These are phyloP conservation scores for Coemansia sp. DNA, from an alignment of 192 early-diverging fungal genomes.

Conservation along the genomic window DNA sequence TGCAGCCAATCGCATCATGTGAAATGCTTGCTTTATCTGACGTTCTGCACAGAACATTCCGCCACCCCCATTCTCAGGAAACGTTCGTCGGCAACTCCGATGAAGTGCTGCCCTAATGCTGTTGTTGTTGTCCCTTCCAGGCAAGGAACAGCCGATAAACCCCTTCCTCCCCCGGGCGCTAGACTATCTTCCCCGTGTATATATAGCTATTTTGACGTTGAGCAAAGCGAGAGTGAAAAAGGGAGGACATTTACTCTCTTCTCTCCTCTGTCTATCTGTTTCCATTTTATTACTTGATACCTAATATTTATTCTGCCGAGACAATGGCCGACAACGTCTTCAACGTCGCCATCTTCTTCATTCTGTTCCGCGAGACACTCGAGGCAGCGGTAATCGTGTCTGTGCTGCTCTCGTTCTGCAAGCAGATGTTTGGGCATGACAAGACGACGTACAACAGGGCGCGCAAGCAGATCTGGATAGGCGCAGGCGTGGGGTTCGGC, in stretches of 20 bases:
- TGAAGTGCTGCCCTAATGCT: not conserved
- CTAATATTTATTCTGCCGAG: not conserved
- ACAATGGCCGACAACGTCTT: constrained; percentile 59
- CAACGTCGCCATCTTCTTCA: constrained; percentile 70
- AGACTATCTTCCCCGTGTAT: not conserved
- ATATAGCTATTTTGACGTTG: not conserved
- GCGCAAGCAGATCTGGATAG: constrained; percentile 74
- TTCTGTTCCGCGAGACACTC: constrained; percentile 77
- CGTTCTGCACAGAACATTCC: not conserved
- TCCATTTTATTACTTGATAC: not conserved
- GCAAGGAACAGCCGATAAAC: too few relatives aligned
- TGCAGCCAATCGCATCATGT: constrained; percentile 7
- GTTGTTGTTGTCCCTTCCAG: not conserved
- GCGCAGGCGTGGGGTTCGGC: constrained; percentile 65
- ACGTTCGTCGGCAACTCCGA: constrained; percentile 6
- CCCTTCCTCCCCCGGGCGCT: not conserved
- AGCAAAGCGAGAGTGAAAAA: too few relatives aligned
- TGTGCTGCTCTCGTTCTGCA: constrained; percentile 78
- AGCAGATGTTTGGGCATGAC: constrained; percentile 62
- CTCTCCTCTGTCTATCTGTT: too few relatives aligned
- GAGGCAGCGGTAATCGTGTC: constrained; percentile 87
- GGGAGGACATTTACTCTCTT: too few relatives aligned
- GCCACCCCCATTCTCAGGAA: too few relatives aligned
- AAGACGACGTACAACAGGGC: constrained; percentile 54
- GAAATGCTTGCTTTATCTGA: not conserved